Conservation (phyloP, 345 rosid species). For the Iberis pinnata region DNA sequence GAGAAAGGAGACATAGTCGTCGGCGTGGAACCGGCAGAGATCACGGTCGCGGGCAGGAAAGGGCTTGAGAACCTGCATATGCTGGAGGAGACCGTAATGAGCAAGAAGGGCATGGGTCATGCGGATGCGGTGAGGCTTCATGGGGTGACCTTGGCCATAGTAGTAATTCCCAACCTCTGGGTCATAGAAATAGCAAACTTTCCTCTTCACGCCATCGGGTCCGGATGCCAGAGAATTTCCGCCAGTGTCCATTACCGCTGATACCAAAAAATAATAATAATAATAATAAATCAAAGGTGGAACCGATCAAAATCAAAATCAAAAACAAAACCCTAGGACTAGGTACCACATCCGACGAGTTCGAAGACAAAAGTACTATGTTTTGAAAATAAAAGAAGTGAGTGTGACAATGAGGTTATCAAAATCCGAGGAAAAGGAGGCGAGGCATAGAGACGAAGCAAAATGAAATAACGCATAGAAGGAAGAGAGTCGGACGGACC, state of each 20-base stretch:
- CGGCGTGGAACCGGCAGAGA: slow-evolving; percentile 67
- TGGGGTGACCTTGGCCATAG: slow-evolving; percentile 56
- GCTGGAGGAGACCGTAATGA: slow-evolving; percentile 59
- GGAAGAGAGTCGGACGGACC: slow-evolving; percentile 21
- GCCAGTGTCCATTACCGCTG: slow-evolving; percentile 43
- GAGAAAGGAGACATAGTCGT: slow-evolving; percentile 56
- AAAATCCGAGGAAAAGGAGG: not conserved
- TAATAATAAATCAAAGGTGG: not conserved
- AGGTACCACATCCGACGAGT: too few relatives aligned
- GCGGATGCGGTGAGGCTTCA: slow-evolving; percentile 62
- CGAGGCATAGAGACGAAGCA: slow-evolving; percentile 1
- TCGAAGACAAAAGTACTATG: too few relatives aligned
- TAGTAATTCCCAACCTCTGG: slow-evolving; percentile 73
- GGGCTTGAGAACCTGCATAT: slow-evolving; percentile 59
- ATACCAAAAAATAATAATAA: not conserved
- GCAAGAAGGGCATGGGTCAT: slow-evolving; percentile 55
- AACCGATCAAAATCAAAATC: not conserved
- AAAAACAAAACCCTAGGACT: slow-evolving; percentile 16
- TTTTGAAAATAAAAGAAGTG: not conserved
- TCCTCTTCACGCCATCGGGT: slow-evolving; percentile 61
- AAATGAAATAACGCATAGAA: not conserved
- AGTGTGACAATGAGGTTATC: not conserved
- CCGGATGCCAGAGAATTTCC: slow-evolving; percentile 55
- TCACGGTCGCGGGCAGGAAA: slow-evolving; percentile 64
- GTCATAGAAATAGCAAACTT: slow-evolving; percentile 57